phyloP scores from a whole-genome alignment of 495 filamentous ascomycete genomes.

The Parachaetomium inaequale region DNA sequence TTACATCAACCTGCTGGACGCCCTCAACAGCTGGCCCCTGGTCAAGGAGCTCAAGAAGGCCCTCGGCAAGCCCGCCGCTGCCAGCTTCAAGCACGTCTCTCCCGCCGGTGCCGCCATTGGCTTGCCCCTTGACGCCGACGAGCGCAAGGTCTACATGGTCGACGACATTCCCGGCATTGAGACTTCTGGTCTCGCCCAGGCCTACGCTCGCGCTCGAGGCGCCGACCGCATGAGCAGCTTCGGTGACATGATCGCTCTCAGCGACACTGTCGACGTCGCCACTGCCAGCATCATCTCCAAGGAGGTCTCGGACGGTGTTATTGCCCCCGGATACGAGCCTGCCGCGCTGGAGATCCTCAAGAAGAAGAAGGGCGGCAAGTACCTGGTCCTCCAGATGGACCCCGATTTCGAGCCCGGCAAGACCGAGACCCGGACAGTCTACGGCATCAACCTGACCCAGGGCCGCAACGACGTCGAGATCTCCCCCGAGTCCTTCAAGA shows the following conservation, averaged over 20 bases:
- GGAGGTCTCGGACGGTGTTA: constrained; percentile 95
- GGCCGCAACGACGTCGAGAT: constrained; percentile 89
- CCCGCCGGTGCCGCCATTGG: constrained; percentile 95
- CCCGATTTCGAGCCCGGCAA: constrained; percentile 71
- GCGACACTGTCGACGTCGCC: constrained; percentile 79
- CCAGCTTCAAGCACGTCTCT: constrained; percentile 98
- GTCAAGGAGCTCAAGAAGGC: constrained; percentile 94
- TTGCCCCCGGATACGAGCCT: constrained; percentile 79
- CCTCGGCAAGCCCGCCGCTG: constrained; percentile 83
- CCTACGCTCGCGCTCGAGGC: constrained; percentile 90
- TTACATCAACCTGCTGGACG: constrained; percentile 95
- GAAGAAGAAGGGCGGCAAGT: constrained; percentile 98
- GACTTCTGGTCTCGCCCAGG: constrained; percentile 79
- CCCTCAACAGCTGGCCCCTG: constrained; percentile 91
- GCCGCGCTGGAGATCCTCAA: constrained; percentile 86
- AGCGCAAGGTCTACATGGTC: constrained; percentile 97
- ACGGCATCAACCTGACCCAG: constrained; percentile 80
- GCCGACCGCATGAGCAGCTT: constrained; percentile 97
- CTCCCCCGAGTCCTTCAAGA: constrained; percentile 77
- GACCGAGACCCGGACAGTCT: constrained; percentile 79
- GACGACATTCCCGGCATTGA: constrained; percentile 89
- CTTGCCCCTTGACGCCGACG: constrained; percentile 73
- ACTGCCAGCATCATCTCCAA: constrained; percentile 96
- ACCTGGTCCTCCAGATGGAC: constrained; percentile 94
- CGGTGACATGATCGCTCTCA: constrained; percentile 92